Base-by-base conservation (phyloP, 2,329 filamentous ascomycete genomes). In the Colletotrichum melonis region DNA sequence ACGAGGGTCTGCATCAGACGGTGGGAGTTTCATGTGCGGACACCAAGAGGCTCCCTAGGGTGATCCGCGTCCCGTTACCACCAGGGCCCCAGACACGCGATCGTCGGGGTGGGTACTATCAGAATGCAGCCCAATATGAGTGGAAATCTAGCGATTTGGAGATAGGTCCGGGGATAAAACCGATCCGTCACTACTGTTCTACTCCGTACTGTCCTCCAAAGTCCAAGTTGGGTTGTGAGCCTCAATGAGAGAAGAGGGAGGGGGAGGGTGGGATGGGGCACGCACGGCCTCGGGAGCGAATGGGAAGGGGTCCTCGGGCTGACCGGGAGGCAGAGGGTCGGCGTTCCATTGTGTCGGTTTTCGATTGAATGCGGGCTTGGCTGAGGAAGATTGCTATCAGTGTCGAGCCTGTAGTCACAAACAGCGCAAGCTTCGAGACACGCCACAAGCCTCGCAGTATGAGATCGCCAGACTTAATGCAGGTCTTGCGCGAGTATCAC, bases 1-100 rank as follows among this genome's bases (percentile, higher is more conserved):
- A 71, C 67, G 70, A 70, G 67, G 71, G 56, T 55, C 16, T 70
- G 71, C 56, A 70, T 73, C 71, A 73, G 71, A 73, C 71, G 67
- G 67, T 62, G 19, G 71, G 60, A 57, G 71, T 73, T 73, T 73
- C 71, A 73, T 66, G 62, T 73, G 9, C 38, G 35, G 56, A 42
- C 70, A 64, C 67, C 56, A 57, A 12, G 38, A 42, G 38, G 38
- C 38, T 42, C 38, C 38, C 38, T 42, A 42, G 38, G 38, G 38
- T 42, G 59, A 54, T 68, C 49, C 49, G 30, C n/a, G n/a, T 35
- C 11, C 19, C 28, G n/a, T 12, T 54, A 46, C 12, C 28, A 55
- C 46, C 32, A 28, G 35, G 26, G 4, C 59, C 64, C 22, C 64
- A 54, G 55, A 52, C 32, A 28, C 35, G 30, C 19, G 16, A 19